Conservation (phyloP, 495 filamentous ascomycete species). For the Hypoxylon perforatum region DNA sequence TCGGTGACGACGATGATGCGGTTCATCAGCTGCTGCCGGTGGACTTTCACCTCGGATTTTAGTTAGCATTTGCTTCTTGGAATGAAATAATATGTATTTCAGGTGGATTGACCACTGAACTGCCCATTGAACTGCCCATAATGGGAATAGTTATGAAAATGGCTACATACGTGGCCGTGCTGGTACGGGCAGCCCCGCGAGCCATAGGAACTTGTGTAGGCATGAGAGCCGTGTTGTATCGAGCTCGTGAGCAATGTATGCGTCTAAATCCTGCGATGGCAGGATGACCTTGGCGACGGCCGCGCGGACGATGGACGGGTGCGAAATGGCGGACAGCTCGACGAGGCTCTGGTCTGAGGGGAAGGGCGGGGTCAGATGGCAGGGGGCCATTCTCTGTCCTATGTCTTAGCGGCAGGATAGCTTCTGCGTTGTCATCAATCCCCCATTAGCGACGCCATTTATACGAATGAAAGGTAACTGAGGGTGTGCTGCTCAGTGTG, state of each 20-base stretch:
- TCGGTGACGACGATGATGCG: conserved; percentile 62
- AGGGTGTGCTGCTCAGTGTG: too few species aligned
- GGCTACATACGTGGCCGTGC: conserved; percentile 18
- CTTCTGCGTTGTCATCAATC: too few species aligned
- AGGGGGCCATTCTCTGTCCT: background rate
- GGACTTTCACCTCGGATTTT: conserved; percentile 35
- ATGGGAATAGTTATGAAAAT: too few species aligned
- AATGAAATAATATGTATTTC: too few species aligned
- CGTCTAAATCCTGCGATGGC: background rate
- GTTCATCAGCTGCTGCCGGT: conserved; percentile 53
- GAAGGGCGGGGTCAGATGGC: background rate
- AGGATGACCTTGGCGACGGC: background rate
- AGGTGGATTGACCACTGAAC: too few species aligned
- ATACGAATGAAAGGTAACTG: too few species aligned
- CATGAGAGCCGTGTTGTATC: conserved; percentile 1
- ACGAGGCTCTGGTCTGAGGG: conserved; percentile 2
- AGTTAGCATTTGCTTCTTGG: too few species aligned
- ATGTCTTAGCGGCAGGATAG: too few species aligned
- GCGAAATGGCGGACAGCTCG: background rate
- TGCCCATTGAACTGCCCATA: too few species aligned
- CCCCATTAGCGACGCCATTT: too few species aligned
- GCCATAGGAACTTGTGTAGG: conserved; percentile 12
- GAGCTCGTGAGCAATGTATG: background rate
- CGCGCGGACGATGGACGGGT: background rate
- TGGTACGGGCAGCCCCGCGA: conserved; percentile 16